Evolutionary conservation across 192 early-diverging fungal species (phyloP), one percentile per base, ranked within the genome.

Genomic region (Podochytrium sp.): DNA sequence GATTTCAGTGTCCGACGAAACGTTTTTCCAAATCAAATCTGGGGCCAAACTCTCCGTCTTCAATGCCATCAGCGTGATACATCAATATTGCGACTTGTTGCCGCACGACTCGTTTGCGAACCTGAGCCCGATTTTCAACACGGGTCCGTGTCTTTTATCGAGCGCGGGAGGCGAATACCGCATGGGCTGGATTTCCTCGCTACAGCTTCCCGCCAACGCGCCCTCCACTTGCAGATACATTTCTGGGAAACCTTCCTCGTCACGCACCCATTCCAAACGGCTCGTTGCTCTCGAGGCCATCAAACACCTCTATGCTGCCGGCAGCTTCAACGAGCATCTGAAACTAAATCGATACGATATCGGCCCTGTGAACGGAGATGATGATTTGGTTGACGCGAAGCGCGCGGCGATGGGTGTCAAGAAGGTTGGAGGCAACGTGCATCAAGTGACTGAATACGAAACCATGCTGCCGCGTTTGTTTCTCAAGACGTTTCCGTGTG

Each of bases 311-410:
- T 91, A 95, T 72, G 68, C 79, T 25, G 60, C 81, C 0, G 88
- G 88, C 1, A 90, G 86, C 1, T 80, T 98, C n/a, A 85, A 92
- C 67, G 91, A 96, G 49, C 78, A 90, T 41, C 81, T 98, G 14
- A 49, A 85, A 6, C 94, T 95, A 0, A 65, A 85, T 18, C 66
- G 66, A 34, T 69, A 34, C 38, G 34, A 51, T 10, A 18, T 34
- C 4, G 38, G 51, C 25, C 51, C 43, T 35, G 14, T 35, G 16
- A 14, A 18, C 16, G 51, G 37, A 18, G 7, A 3, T 27, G 42
- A 57, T 14, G 65, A 53, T 32, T 49, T 6, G 33, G 23, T 33
- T 63, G 65, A 43, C 14, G 37, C 42, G 37, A n/a, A 32, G 4
- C 41, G 39, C 14, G 43, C 66, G 58, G 69, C 25, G 51, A 65